Conservation (phyloP, 495 filamentous ascomycete genomes). For the Daldinia childiae region DNA sequence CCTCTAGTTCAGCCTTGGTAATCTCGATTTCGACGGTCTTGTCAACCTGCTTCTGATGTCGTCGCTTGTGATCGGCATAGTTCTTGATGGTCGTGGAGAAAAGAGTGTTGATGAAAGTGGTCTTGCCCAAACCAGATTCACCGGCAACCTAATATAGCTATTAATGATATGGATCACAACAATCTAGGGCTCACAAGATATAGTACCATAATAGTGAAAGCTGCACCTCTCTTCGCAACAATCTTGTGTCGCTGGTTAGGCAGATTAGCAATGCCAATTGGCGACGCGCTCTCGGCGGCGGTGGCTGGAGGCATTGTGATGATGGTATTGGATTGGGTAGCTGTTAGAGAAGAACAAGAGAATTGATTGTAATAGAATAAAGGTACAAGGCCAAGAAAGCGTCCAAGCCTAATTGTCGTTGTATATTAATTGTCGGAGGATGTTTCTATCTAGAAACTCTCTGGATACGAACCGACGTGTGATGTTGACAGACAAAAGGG, state of each 20-base stretch:
- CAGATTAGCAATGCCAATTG: constrained; percentile 99
- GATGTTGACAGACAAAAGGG: constrained; percentile 33
- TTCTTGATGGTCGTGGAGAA: constrained; percentile 99
- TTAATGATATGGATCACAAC: constrained; percentile 46
- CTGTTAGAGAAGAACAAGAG: constrained; percentile 30
- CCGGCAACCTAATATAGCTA: constrained; percentile 78
- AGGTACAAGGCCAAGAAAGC: constrained; percentile 13
- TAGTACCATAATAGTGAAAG: constrained; percentile 97
- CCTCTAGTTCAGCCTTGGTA: constrained; percentile 98
- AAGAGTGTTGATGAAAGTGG: constrained; percentile 99
- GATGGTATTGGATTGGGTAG: constrained; percentile 20
- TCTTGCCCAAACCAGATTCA: constrained; percentile 98
- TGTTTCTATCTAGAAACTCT: constrained; percentile 11
- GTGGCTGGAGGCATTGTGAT: constrained; percentile 76
- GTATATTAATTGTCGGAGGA: constrained; percentile 5
- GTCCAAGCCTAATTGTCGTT: constrained; percentile 1
- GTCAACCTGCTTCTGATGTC: constrained; percentile 98
- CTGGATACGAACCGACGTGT: constrained; percentile 27
- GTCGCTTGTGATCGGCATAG: constrained; percentile 98
- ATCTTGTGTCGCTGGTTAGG: constrained; percentile 99
- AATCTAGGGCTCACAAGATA: not conserved
- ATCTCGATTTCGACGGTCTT: constrained; percentile 99
- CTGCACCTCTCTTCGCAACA: constrained; percentile 97
- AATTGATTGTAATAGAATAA: not conserved
- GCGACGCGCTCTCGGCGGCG: constrained; percentile 85